Base-by-base conservation (phyloP, 2,329 filamentous ascomycete species). In the Tolypocladium cylindrosporum region DNA sequence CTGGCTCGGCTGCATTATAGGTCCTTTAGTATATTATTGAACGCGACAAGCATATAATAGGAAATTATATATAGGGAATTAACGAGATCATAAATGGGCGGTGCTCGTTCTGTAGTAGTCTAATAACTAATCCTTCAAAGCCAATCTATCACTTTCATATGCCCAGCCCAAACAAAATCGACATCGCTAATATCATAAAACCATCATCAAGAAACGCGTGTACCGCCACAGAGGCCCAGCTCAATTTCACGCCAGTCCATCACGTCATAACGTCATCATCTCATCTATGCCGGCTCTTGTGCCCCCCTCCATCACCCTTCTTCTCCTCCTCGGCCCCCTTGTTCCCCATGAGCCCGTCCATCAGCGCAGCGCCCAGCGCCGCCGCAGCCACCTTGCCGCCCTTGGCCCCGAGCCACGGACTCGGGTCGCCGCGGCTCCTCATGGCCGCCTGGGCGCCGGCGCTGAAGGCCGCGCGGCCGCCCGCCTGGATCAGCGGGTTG, bases 361-460 rank as follows among this genome's bases (percentile, higher is more conserved):
- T 73, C 21, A 79, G 66, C 0, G 77, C 78, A 1, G 78, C 78
- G 21, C 77, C 77, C 1, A 81, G 59, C 2, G 78, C 78, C 2
- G 77, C 77, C 2, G 77, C 77, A 1, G 76, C 78, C 3, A 80
- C 68, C 56, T 77, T 77, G 51, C 75, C 75, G 6, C 77, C 78
- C 61, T 80, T 80, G 13, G 75, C 67, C 0, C 78, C 77, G 5
- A 77, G 66, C 78, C 78, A 81, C 1, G 72, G 68, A 2, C 77
- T 74, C 1, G 72, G 70, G 19, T 79, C 74, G 52, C 75, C 71
- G 54, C 76, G 75, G 54, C 75, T 70, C 54, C 75, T 72, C 68
- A 79, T 75, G 10, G 76, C 76, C 3, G 78, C 77, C 54, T 79
- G 70, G 1, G 77, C 78, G 41, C 77, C 78, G 1, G 78, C 78